Evolutionary conservation across 495 filamentous ascomycete species (phyloP), one percentile per base, ranked within the genome.

Genomic region (Bacidia rubella): DNA sequence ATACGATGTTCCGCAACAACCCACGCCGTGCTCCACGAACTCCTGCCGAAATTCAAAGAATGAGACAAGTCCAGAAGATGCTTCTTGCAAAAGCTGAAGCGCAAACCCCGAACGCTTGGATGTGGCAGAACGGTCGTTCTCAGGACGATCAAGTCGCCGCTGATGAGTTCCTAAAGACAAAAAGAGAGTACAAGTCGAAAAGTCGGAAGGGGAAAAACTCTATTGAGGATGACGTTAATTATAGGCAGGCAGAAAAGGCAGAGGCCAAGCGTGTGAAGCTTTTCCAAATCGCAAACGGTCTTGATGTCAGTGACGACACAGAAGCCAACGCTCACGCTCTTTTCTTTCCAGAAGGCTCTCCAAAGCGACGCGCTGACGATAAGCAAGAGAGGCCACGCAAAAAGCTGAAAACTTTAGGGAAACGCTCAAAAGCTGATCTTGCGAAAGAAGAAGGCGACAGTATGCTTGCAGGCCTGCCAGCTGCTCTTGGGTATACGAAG

Each of bases 401-500:
- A n/a, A n/a, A n/a, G n/a, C n/a, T n/a, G n/a, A n/a, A n/a, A n/a
- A n/a, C n/a, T n/a, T n/a, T n/a, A n/a, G n/a, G n/a, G n/a, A n/a
- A n/a, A n/a, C n/a, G n/a, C n/a, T n/a, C n/a, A n/a, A n/a, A n/a
- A n/a, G n/a, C n/a, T n/a, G n/a, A n/a, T n/a, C n/a, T n/a, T n/a
- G n/a, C n/a, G n/a, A n/a, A n/a, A n/a, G n/a, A n/a, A n/a, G n/a
- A n/a, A n/a, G n/a, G n/a, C n/a, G n/a, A n/a, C n/a, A n/a, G n/a
- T n/a, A n/a, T n/a, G n/a, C n/a, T n/a, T n/a, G n/a, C n/a, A n/a
- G n/a, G n/a, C n/a, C n/a, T n/a, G n/a, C n/a, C n/a, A n/a, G n/a
- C n/a, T n/a, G n/a, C n/a, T n/a, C n/a, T n/a, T n/a, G 45, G 55
- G 61, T 53, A 60, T 26, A 52, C 57, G 15, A 49, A 51, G 19